These are phyloP conservation scores for Meyerozyma guilliermondii DNA, from an alignment of 1,139 yeast species.

Conservation along the genomic window DNA sequence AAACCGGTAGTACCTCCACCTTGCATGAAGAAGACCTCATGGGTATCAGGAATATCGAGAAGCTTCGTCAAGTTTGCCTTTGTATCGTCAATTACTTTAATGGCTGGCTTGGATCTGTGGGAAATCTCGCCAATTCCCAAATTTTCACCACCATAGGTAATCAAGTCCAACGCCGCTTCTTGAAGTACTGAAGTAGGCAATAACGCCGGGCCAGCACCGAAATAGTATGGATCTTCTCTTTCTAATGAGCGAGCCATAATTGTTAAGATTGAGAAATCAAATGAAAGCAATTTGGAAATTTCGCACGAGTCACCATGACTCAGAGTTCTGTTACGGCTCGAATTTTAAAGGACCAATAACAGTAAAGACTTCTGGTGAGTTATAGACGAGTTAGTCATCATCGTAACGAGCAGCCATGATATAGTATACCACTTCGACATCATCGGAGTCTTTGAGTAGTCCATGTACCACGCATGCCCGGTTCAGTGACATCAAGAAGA, in stretches of 20 bases:
- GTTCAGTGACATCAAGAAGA: conserved; percentile 43
- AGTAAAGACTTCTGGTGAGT: too few relatives aligned
- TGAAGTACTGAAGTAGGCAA: conserved; percentile 79
- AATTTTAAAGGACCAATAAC: too few relatives aligned
- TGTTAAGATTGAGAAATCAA: background rate
- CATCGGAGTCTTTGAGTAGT: conserved; percentile 50
- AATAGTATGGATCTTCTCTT: conserved; percentile 76
- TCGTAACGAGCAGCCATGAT: conserved; percentile 17
- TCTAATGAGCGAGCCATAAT: conserved; percentile 24
- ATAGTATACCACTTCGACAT: conserved; percentile 52
- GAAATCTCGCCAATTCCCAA: conserved; percentile 94
- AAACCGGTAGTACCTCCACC: conserved; percentile 98
- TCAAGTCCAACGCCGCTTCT: conserved; percentile 79
- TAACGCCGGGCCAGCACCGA: conserved; percentile 97
- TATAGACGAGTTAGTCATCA: conserved; percentile 3
- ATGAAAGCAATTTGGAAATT: background rate
- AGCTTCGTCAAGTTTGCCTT: conserved; percentile 61
- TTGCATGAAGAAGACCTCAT: conserved; percentile 90
- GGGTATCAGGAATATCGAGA: conserved; percentile 78
- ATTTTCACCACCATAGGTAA: conserved; percentile 63
- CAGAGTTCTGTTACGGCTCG: too few relatives aligned
- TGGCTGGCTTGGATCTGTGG: conserved; percentile 86
- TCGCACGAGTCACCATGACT: conserved; percentile 1
- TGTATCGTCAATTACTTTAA: conserved; percentile 69
- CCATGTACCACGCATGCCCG: conserved; percentile 56